Percentiles rank a stretch among this genome's conserved stretches.
Evolutionary conservation across 768 basidiomycete genomes (phyloP).

Genomic region (Crepidotus variabilis): DNA sequence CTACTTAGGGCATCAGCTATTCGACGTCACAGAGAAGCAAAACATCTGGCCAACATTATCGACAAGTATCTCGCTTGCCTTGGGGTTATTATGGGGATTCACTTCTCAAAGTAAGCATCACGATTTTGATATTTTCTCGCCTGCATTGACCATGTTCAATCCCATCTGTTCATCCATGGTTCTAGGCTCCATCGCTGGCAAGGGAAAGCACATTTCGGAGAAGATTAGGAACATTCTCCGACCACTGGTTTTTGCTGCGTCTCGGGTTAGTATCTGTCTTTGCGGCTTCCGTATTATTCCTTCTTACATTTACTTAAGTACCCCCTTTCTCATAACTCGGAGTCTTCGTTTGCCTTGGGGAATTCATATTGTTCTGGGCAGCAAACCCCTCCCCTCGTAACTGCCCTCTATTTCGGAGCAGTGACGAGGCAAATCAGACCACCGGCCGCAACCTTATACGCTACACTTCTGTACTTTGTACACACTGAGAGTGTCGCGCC

Average conservation of each 20-base stretch:
- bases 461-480: constrained; percentile 44
- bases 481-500: constrained; percentile 30
- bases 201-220: constrained; percentile 26
- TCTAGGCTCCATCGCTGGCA: constrained; percentile 30
- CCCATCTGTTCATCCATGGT: not conserved
- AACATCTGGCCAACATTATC: constrained; percentile 48
- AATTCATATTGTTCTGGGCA: constrained; percentile 5
- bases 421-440: constrained; percentile 26
- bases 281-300: constrained; percentile 11
- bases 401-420: constrained; percentile 41
- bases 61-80: constrained; percentile 39
- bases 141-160: not conserved
- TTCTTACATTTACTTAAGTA: constrained; percentile 25
- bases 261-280: not conserved
- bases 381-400: constrained; percentile 20
- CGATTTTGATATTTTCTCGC: not conserved
- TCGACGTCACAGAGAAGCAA: constrained; percentile 32
- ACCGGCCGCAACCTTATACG: constrained; percentile 42
- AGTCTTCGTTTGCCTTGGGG: constrained; percentile 26
- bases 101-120: constrained; percentile 32
- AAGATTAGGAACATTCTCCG: constrained; percentile 32
- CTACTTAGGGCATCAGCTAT: constrained; percentile 36
- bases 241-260: constrained; percentile 48
- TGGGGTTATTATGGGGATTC: constrained; percentile 46
- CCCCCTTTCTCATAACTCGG: constrained; percentile 38